A percentile compares a stretch with the other conserved stretches of the same genome.
These are phyloP conservation scores for Rhytidhysteron rufulum DNA, from an alignment of 2,329 filamentous ascomycete species.

Conservation along the genomic window DNA sequence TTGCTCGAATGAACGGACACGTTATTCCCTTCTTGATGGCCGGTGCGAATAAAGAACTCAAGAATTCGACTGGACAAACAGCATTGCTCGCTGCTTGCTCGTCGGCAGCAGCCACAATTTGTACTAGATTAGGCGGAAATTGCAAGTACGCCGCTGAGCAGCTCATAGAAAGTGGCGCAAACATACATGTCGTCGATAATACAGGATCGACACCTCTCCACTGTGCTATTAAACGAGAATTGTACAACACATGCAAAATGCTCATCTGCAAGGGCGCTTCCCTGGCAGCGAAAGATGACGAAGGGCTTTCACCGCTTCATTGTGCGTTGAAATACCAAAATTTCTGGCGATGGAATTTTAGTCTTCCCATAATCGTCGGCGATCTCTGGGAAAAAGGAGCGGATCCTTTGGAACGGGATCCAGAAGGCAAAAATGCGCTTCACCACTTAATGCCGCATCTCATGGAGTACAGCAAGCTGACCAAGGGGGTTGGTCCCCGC, in stretches of 20 bases:
- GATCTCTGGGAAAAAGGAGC: background rate
- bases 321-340: background rate
- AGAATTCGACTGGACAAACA: background rate
- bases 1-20: background rate
- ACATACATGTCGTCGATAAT: background rate
- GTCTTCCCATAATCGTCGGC: background rate
- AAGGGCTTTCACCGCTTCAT: background rate
- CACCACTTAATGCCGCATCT: background rate
- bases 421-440: background rate
- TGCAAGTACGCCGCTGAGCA: background rate
- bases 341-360: background rate
- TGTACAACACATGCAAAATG: background rate
- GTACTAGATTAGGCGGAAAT: background rate
- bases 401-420: background rate
- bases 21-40: background rate
- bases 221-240: background rate
- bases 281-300: background rate
- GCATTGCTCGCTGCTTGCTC: background rate
- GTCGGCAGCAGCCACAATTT: too few relatives aligned
- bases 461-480: background rate
- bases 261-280: background rate
- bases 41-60: background rate
- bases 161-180: background rate
- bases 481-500: too few relatives aligned
- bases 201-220: background rate